Conservation (phyloP, 495 filamentous ascomycete genomes). For the Trichoderma asperelloides region DNA sequence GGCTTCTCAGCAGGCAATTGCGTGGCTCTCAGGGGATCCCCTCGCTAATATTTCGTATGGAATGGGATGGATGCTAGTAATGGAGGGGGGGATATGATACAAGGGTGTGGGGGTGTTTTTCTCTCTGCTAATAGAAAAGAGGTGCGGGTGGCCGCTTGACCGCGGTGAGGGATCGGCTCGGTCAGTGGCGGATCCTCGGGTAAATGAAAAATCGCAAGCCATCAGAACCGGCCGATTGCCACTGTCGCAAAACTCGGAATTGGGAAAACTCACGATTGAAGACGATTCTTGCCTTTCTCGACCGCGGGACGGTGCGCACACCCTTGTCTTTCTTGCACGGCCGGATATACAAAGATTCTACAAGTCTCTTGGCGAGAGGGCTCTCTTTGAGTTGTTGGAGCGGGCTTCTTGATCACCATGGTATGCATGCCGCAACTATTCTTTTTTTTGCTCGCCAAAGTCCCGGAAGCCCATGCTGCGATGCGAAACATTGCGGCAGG, state of each 20-base stretch:
- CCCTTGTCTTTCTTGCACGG: background rate
- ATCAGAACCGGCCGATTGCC: background rate
- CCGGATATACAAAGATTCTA: background rate
- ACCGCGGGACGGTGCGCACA: background rate
- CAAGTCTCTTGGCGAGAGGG: background rate
- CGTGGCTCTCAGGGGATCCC: background rate
- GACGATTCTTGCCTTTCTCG: background rate
- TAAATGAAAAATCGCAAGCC: background rate
- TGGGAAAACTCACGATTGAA: background rate
- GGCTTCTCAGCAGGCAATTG: background rate
- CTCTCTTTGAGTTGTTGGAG: background rate
- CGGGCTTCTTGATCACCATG: background rate
- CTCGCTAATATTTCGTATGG: background rate
- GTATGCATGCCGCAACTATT: constrained; percentile 12
- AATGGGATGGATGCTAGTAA: background rate
- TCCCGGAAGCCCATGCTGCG: background rate
- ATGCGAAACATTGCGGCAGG: background rate
- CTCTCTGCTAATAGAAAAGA: background rate
- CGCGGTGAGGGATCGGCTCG: background rate
- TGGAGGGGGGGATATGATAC: background rate
- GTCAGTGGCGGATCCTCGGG: constrained; percentile 6
- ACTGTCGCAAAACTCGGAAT: background rate
- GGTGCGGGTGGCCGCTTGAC: background rate
- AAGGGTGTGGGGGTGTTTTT: background rate
- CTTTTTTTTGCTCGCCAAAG: background rate